phyloP scores from a whole-genome alignment of 1,284 basidiomycete species.

The Ustilago trichophora region DNA sequence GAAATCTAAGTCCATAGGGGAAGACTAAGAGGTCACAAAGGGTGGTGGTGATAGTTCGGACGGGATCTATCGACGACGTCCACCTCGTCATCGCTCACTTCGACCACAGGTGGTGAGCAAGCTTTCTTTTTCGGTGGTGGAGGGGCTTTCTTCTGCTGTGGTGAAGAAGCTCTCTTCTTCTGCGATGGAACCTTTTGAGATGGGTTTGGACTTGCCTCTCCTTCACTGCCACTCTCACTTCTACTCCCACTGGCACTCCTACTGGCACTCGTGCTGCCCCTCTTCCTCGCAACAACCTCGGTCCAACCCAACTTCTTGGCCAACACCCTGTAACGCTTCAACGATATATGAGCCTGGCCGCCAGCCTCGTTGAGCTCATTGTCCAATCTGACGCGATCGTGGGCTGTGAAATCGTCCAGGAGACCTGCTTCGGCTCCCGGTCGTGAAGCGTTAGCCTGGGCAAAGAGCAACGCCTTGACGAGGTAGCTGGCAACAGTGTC shows the following conservation, averaged over 20 bases:
- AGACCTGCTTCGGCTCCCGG: not conserved
- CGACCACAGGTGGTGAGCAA: no score
- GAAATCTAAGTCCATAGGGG: no score
- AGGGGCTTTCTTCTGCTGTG: no score
- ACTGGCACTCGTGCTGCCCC: not conserved
- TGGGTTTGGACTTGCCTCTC: no score
- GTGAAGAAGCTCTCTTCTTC: no score
- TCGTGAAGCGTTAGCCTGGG: not conserved
- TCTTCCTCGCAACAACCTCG: not conserved
- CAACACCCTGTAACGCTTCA: conserved; percentile 1
- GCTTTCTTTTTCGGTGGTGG: no score
- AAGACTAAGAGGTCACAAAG: no score
- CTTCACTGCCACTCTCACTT: not conserved
- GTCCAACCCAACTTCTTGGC: conserved; percentile 20
- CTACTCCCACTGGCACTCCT: not conserved
- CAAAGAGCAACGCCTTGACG: conserved; percentile 12
- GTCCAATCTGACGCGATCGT: conserved; percentile 4
- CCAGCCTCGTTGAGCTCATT: conserved; percentile 9
- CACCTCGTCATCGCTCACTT: no score
- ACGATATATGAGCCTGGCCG: not conserved
- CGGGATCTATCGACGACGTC: no score
- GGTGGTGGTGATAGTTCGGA: no score
- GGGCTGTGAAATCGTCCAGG: conserved; percentile 8
- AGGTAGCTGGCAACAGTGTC: conserved; percentile 28
- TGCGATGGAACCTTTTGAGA: no score